Conservation (phyloP, 2,329 filamentous ascomycete species). For the Trichocomaceae sp. region DNA sequence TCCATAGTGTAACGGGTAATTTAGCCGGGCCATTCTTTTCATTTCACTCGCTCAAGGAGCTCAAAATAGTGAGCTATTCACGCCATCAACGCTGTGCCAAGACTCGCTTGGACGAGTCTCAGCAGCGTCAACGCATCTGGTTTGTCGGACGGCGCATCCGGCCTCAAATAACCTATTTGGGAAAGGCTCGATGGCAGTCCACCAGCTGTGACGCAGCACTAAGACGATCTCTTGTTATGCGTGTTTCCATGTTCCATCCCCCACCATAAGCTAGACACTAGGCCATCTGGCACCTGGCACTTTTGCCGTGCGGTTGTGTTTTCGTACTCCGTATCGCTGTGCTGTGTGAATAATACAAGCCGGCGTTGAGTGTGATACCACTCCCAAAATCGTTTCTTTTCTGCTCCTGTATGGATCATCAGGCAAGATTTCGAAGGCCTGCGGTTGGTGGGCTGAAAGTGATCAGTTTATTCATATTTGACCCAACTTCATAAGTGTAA, state of each 20-base stretch:
- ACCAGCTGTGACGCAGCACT: neutral
- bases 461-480: neutral
- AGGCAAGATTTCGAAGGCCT: neutral
- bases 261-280: conserved; percentile 1
- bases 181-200: conserved; percentile 3
- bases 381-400: neutral
- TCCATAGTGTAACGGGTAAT: neutral
- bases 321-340: too few relatives aligned
- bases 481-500: neutral
- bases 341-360: neutral
- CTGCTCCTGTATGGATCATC: conserved; percentile 4
- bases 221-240: neutral
- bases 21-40: neutral
- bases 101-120: neutral
- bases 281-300: neutral
- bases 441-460: neutral
- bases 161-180: neutral
- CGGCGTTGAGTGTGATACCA: neutral
- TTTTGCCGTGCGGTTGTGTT: conserved; percentile 1
- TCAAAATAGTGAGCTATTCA: neutral
- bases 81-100: neutral
- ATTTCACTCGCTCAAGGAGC: neutral
- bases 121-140: neutral
- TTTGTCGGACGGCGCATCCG: conserved; percentile 9
- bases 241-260: neutral